Evolutionary conservation across 768 basidiomycete species (phyloP).

Genomic region (Suillus clintonianus): DNA sequence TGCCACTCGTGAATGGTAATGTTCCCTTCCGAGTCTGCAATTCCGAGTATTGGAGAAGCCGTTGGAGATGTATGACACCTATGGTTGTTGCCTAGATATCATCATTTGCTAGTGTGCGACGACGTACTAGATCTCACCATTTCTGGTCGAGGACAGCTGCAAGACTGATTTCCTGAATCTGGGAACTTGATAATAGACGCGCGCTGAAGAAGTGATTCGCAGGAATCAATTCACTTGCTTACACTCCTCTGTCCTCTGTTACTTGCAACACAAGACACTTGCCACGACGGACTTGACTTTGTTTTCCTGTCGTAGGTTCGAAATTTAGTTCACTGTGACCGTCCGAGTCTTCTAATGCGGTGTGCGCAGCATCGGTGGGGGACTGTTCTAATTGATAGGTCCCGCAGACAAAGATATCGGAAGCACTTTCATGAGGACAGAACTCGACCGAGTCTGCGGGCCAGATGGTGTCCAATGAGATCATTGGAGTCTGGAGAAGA

Average conservation of each 20-base stretch:
- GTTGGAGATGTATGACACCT: constrained; percentile 61
- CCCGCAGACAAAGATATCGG: constrained; percentile 79
- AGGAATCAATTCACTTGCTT: constrained; percentile 14
- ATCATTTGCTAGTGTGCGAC: neutral
- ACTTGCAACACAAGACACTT: constrained; percentile 72
- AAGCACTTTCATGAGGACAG: constrained; percentile 65
- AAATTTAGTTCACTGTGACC: neutral
- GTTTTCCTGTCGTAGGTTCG: constrained; percentile 1
- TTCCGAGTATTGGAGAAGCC: constrained; percentile 54
- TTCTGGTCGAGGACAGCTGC: constrained; percentile 93
- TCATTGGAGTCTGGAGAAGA: constrained; percentile 6
- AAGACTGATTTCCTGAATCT: constrained; percentile 67
- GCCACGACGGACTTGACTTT: constrained; percentile 54
- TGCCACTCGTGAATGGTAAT: constrained; percentile 66
- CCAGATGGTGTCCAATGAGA: constrained; percentile 62
- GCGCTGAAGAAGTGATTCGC: neutral
- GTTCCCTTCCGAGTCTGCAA: constrained; percentile 86
- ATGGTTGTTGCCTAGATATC: constrained; percentile 13
- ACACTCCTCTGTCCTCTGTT: constrained; percentile 39
- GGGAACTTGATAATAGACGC: constrained; percentile 38
- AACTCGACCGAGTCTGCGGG: constrained; percentile 94
- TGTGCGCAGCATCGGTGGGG: constrained; percentile 20
- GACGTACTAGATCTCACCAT: constrained; percentile 71
- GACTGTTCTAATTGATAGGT: constrained; percentile 80
- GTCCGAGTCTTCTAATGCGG: neutral